Base-by-base conservation (phyloP, 225 moss, liverwort and hornwort genomes). In the Pseudisothecium myosuroides region DNA sequence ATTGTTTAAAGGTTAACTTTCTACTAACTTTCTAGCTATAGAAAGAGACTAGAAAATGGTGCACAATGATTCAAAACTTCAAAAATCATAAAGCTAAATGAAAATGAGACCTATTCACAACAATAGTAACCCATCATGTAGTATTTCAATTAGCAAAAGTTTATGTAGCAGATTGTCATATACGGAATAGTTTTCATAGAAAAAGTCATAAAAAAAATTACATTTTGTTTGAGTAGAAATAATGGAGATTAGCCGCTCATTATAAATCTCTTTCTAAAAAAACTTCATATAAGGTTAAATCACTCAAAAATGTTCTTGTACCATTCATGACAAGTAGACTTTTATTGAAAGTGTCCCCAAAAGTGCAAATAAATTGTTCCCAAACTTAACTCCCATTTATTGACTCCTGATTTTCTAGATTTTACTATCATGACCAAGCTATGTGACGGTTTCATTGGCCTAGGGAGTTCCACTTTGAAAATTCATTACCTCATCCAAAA, bases 1-100 rank as follows among this genome's bases (percentile, higher is more conserved):
- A 3, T 49, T 1, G 1, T 32, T 28, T 16, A 20, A 29, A 0
- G 31, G 2, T 17, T 47, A 7, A 19, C 2, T 29, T 47, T 45
- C 29, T 29, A 18, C 1, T 75, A 49, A 20, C 7, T 50, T 21
- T 76, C 1, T 32, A 21, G 34, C 2, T 50, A 2, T 3, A 12
- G 1, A 1, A 2, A 75, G 20, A 19, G 1, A 72, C 28, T 31
- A 50, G 19, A 2, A 75, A 32, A 49, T 74, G 12, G 20, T 75
- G 1, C 5, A 32, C 8, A 49, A 20, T 32, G 32, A 49, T 49
- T 32, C 1, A 20, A 19, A 32, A 32, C 7, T 32, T 50, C 32
- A 32, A 49, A 49, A 49, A 11, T 12, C 32, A 18, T 32, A 29
- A 49, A 75, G 5, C 7, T 32, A 32, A 19, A 49, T 7, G 4